A percentile compares a stretch with the other conserved stretches of the same genome.
phyloP scores from a whole-genome alignment of 768 basidiomycete genomes.

The Kwoniella dendrophila region DNA sequence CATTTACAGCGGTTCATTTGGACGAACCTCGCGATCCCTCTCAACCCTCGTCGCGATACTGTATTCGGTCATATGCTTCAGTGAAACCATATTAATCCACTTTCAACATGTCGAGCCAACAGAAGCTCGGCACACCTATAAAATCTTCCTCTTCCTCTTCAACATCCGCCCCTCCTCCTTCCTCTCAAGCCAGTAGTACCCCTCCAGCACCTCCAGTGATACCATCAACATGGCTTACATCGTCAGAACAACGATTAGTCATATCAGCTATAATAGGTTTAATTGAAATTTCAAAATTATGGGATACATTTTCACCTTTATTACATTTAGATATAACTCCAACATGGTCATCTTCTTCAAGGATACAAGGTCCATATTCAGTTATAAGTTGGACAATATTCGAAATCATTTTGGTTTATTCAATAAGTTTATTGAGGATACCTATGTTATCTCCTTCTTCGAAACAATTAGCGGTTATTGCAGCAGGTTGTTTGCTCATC shows the following conservation, averaged over 20 bases:
- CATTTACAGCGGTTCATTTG: too few relatives aligned
- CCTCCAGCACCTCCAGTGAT: slow-evolving; percentile 62
- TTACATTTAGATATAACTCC: slow-evolving; percentile 56
- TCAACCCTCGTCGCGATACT: too few relatives aligned
- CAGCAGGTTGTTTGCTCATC: slow-evolving; percentile 32
- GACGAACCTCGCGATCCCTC: background rate
- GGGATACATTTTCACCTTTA: slow-evolving; percentile 68
- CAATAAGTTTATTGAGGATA: slow-evolving; percentile 55
- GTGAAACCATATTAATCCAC: too few relatives aligned
- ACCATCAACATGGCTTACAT: slow-evolving; percentile 71
- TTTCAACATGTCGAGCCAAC: slow-evolving; percentile 16
- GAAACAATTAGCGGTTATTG: slow-evolving; percentile 37
- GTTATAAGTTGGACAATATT: slow-evolving; percentile 45
- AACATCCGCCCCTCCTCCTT: background rate
- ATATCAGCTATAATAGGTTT: slow-evolving; percentile 73
- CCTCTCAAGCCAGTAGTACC: background rate
- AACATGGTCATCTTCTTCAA: slow-evolving; percentile 61
- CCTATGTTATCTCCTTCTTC: slow-evolving; percentile 54
- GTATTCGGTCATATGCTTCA: too few relatives aligned
- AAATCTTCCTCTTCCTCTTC: slow-evolving; percentile 3
- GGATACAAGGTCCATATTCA: slow-evolving; percentile 32
- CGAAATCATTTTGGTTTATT: slow-evolving; percentile 48
- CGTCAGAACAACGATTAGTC: slow-evolving; percentile 79
- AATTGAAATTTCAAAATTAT: slow-evolving; percentile 68
- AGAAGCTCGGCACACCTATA: slow-evolving; percentile 17